Evolutionary conservation across 2,329 filamentous ascomycete genomes (phyloP).

Genomic region (Dendrostoma leiphaemia): DNA sequence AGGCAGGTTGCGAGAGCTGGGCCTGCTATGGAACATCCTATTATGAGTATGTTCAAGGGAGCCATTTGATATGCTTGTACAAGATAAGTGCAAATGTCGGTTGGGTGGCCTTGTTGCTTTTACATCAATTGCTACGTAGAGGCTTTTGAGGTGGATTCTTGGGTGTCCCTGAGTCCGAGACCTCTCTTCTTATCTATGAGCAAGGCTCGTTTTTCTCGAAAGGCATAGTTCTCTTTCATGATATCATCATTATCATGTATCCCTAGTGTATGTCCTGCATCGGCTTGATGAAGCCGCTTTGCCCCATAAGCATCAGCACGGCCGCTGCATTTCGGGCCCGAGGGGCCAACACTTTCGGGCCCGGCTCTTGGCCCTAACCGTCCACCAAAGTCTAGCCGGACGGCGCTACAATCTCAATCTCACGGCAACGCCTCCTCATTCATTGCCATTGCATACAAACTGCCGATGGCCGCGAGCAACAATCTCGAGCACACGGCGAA

Average conservation of each 20-base stretch:
- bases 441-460: slow-evolving; percentile 25
- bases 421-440: slow-evolving; percentile 22
- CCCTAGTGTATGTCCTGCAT: too few relatives aligned
- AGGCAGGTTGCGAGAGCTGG: slow-evolving; percentile 43
- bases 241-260: too few relatives aligned
- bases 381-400: neutral
- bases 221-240: too few relatives aligned
- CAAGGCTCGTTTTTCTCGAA: too few relatives aligned
- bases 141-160: too few relatives aligned
- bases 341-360: neutral
- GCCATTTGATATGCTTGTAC: slow-evolving; percentile 19
- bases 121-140: too few relatives aligned
- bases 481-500: slow-evolving; percentile 31
- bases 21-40: slow-evolving; percentile 37
- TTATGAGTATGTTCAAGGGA: slow-evolving; percentile 34
- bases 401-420: neutral
- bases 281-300: too few relatives aligned
- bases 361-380: neutral
- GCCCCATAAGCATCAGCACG: too few relatives aligned
- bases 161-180: too few relatives aligned
- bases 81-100: too few relatives aligned
- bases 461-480: slow-evolving; percentile 27
- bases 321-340: neutral
- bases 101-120: too few relatives aligned
- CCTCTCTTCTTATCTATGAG: too few relatives aligned